Base-by-base conservation (phyloP, 2,329 filamentous ascomycete genomes). In the Hypoxylon sp. region DNA sequence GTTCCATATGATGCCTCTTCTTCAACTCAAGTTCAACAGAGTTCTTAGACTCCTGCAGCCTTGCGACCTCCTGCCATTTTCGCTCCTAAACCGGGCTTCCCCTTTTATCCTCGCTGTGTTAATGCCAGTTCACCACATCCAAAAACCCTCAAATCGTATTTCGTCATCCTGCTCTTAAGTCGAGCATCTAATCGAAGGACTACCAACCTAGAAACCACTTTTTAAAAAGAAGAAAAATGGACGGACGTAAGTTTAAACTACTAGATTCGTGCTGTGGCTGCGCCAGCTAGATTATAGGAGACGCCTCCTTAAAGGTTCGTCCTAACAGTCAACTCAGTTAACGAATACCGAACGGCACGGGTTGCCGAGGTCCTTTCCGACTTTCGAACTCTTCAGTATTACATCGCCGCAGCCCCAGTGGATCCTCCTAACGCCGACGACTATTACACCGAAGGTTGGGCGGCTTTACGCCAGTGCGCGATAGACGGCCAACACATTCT, bases 401-500 rank as follows among this genome's bases (percentile, higher is more conserved):
- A 86, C 76, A 91, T 91, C 74, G 85, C 88, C 35, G 83, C 84
- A 9, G 86, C 82, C 6, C 86, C 87, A 11, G 83, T 83, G 59
- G 83, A 88, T n/a, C 87, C 89, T 6, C 74, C 79, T 3, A 80
- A 88, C 78, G 79, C 81, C 63, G 84, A 87, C 58, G 89, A 91
- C 74, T 88, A 89, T 75, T 86, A 88, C 78, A 88, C 88, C 11
- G 87, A 90, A 70, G 89, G 88, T 22, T 91, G 88, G 87, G 83
- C 85, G 3, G 84, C 84, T 14, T 80, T 91, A 56, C 85, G 88
- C 46, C 88, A 91, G 79, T 90, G 88, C 79, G 82, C 84, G 55
- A 75, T 89, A 46, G 89, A 91, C 73, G 88, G 88, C 5, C 88
- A 89, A 75, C 84, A 89, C 78, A 90, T 91, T 71, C 83, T 91